These are phyloP conservation scores for Lichtheimia hyalospora DNA, from an alignment of 371 early-diverging fungal species.

Conservation along the genomic window DNA sequence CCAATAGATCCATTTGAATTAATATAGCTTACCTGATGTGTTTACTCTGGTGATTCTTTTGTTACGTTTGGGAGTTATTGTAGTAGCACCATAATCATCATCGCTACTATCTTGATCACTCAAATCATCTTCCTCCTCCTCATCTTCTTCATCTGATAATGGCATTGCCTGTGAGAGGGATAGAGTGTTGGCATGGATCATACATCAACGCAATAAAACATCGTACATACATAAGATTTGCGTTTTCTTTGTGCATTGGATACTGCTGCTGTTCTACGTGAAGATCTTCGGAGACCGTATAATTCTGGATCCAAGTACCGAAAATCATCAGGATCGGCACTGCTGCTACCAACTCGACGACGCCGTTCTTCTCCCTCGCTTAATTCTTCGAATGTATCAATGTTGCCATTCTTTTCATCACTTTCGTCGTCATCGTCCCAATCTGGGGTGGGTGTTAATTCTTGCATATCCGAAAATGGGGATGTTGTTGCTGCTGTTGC, in stretches of 20 bases:
- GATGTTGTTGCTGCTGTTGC: neutral
- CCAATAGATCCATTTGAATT: no score
- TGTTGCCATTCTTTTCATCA: conserved; percentile 1
- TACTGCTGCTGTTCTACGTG: conserved; percentile 14
- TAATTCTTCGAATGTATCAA: conserved; percentile 26
- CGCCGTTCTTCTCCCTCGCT: conserved; percentile 21
- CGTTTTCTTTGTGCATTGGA: neutral
- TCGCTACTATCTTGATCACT: conserved; percentile 21
- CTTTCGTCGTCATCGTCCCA: conserved; percentile 6
- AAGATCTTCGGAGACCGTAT: conserved; percentile 32
- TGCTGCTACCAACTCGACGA: conserved; percentile 4
- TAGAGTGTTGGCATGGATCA: no score
- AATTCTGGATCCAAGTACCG: conserved; percentile 33
- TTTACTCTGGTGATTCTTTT: no score
- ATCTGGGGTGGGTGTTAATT: conserved; percentile 11
- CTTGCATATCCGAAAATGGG: conserved; percentile 6
- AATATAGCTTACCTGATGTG: no score
- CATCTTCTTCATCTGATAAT: neutral
- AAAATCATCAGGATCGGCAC: conserved; percentile 6
- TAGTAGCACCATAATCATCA: conserved; percentile 20
- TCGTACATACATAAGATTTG: conserved; percentile 1
- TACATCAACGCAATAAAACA: no score
- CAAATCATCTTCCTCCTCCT: conserved; percentile 4
- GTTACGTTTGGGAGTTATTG: neutral
- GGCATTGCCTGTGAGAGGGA: neutral